Percentiles rank a stretch among this genome's conserved stretches.
Evolutionary conservation across 768 basidiomycete species (phyloP).

Genomic region (Lentinula sp.): DNA sequence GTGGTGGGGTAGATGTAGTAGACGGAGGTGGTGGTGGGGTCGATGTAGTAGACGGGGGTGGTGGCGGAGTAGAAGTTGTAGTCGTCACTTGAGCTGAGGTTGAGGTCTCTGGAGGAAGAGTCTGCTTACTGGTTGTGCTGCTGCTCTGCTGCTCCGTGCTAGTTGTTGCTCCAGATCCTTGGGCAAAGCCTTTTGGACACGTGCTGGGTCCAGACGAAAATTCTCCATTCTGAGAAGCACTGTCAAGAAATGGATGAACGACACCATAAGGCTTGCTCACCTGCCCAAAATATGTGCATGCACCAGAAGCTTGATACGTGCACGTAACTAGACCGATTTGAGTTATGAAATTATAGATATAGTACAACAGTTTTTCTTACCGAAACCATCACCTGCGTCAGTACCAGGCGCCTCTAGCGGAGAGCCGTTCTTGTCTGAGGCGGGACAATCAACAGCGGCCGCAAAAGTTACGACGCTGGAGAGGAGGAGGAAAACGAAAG

Average conservation of each 20-base stretch:
- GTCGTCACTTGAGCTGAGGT: not conserved
- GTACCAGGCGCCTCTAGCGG: not conserved
- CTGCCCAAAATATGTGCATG: slow-evolving; percentile 2
- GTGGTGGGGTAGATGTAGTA: not conserved
- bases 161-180: not conserved
- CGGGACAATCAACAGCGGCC: not conserved
- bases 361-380: not conserved
- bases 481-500: not conserved
- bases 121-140: not conserved
- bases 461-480: not conserved
- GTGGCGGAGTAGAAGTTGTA: not conserved
- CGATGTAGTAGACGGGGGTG: not conserved
- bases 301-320: not conserved
- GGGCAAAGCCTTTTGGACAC: not conserved
- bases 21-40: not conserved
- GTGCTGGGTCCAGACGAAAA: slow-evolving; percentile 2
- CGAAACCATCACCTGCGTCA: not conserved
- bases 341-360: not conserved
- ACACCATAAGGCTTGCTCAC: not conserved
- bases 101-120: not conserved
- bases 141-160: not conserved
- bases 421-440: not conserved
- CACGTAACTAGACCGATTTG: not conserved
- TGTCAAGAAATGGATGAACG: not conserved
- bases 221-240: not conserved